Evolutionary conservation across 495 filamentous ascomycete genomes (phyloP).

Genomic region (Penicillium roqueforti): DNA sequence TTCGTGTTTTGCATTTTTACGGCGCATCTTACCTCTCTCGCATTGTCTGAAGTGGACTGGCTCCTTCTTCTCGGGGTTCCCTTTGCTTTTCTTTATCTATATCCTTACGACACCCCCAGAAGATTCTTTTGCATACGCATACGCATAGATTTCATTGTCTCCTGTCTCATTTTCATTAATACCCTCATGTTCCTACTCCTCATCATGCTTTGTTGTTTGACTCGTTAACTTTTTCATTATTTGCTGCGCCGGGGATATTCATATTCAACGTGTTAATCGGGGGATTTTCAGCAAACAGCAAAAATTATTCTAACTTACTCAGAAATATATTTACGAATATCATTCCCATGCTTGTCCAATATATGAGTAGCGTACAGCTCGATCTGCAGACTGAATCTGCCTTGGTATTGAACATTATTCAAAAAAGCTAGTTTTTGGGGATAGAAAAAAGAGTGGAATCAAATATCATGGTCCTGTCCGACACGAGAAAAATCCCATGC

Average conservation of each 20-base stretch:
- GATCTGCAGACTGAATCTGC: background rate
- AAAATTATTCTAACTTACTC: background rate
- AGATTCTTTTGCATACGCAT: slow-evolving; percentile 3
- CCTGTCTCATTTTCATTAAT: slow-evolving; percentile 15
- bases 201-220: background rate
- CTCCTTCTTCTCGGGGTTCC: slow-evolving; percentile 13
- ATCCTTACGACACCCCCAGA: background rate
- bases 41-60: slow-evolving; percentile 22
- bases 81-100: slow-evolving; percentile 1
- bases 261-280: background rate
- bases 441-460: background rate
- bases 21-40: slow-evolving; percentile 17
- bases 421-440: background rate
- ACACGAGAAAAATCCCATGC: background rate
- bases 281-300: background rate
- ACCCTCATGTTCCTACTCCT: slow-evolving; percentile 13
- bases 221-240: background rate
- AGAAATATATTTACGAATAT: background rate
- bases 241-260: background rate
- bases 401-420: background rate
- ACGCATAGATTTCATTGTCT: slow-evolving; percentile 13
- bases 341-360: background rate
- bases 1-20: slow-evolving; percentile 16
- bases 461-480: background rate
- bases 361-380: background rate